These are phyloP conservation scores for Pichia sp. DNA, from an alignment of 1,139 yeast genomes.

Conservation along the genomic window DNA sequence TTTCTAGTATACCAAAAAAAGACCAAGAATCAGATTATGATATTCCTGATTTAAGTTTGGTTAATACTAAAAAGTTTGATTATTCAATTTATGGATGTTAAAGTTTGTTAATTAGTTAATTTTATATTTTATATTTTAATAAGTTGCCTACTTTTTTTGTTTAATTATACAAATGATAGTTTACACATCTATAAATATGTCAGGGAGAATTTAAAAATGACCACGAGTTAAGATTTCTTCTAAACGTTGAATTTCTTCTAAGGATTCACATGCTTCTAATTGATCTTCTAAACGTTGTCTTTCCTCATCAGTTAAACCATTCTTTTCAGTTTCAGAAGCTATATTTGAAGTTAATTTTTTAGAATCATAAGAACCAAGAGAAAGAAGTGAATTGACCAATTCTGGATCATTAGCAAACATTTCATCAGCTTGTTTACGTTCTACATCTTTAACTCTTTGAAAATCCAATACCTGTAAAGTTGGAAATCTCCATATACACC, in stretches of 20 bases:
- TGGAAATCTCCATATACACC: constrained; percentile 61
- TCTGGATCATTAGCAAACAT: constrained; percentile 40
- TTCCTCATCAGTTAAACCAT: constrained; percentile 47
- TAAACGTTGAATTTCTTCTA: constrained; percentile 69
- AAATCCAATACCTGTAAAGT: constrained; percentile 60
- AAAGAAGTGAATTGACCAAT: constrained; percentile 11
- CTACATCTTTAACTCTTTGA: constrained; percentile 50
- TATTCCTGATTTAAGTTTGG: constrained; percentile 19
- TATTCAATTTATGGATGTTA: constrained; percentile 5
- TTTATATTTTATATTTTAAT: neutral
- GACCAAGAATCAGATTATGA: constrained; percentile 12
- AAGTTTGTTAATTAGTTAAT: neutral
- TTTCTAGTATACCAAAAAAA: constrained; percentile 19
- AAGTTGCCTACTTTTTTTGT: neutral
- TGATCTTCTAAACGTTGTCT: constrained; percentile 45
- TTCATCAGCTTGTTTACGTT: constrained; percentile 40
- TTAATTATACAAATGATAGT: no score
- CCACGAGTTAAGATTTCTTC: constrained; percentile 44
- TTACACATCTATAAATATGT: no score
- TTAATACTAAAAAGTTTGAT: constrained; percentile 10
- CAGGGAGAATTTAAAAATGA: constrained; percentile 11
- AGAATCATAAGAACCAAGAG: neutral
- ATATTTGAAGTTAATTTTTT: neutral
- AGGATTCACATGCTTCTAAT: constrained; percentile 55
- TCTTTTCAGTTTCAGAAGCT: neutral